These are phyloP conservation scores for Ophiostoma piceae DNA, from an alignment of 2,329 filamentous ascomycete genomes.

Conservation along the genomic window DNA sequence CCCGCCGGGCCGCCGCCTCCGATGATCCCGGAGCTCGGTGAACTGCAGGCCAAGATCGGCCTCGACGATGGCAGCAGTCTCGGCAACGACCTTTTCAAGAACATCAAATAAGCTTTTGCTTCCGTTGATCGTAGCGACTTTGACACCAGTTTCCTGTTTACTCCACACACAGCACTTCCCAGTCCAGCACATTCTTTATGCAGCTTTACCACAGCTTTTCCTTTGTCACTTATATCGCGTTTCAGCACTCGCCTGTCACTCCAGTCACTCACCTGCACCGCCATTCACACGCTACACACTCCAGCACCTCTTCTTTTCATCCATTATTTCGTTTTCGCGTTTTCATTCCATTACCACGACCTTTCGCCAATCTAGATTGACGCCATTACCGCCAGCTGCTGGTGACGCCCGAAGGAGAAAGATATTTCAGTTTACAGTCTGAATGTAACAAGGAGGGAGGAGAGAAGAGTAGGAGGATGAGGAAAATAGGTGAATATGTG, in stretches of 20 bases:
- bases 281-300: background rate
- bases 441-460: conserved; percentile 11
- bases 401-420: background rate
- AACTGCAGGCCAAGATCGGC: conserved; percentile 47
- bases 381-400: conserved; percentile 6
- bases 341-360: conserved; percentile 8
- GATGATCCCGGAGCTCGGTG: conserved; percentile 55
- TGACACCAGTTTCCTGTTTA: background rate
- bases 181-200: background rate
- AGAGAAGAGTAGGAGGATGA: background rate
- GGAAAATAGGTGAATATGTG: conserved; percentile 25
- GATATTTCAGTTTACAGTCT: background rate
- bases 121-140: background rate
- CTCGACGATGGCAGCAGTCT: conserved; percentile 42
- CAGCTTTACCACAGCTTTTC: background rate
- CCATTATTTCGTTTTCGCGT: background rate
- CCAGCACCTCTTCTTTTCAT: background rate
- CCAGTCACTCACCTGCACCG: background rate
- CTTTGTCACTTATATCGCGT: background rate
- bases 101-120: conserved; percentile 40
- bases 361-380: background rate
- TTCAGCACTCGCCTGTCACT: background rate
- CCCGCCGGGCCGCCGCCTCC: conserved; percentile 50
- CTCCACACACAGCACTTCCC: background rate
- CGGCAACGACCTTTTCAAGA: conserved; percentile 53